These are phyloP conservation scores for Smallanthus sonchifolius DNA, from an alignment of 129 eudicot genomes.

Conservation along the genomic window DNA sequence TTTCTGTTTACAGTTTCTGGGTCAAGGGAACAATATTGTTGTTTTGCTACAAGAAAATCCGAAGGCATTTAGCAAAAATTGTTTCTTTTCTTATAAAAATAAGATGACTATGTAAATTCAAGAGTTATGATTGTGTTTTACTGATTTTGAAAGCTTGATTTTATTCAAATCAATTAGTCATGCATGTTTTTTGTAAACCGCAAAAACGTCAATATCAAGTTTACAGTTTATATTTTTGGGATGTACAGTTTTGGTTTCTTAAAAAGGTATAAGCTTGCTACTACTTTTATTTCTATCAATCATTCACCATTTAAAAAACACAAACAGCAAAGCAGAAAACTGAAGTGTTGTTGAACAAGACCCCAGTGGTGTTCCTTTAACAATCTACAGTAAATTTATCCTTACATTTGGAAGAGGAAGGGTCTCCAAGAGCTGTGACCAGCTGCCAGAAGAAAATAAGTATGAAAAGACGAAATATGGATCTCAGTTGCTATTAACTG, in stretches of 20 bases:
- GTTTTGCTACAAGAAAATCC: conserved; percentile 12
- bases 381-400: not conserved
- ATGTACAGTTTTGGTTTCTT: not conserved
- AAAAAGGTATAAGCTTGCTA: not conserved
- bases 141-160: not conserved
- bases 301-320: not conserved
- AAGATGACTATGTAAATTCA: not conserved
- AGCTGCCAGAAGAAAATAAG: conserved; percentile 44
- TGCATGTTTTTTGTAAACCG: not conserved
- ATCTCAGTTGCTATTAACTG: not conserved
- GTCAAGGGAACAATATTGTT: not conserved
- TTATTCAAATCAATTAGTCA: not conserved
- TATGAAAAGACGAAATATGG: not conserved
- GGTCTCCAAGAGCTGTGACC: conserved; percentile 89
- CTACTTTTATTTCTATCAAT: not conserved
- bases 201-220: not conserved
- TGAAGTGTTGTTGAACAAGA: not conserved
- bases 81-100: not conserved
- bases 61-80: not conserved
- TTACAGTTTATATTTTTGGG: not conserved
- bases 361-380: not conserved
- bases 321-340: not conserved
- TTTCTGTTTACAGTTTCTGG: not conserved
- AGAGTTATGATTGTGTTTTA: not conserved
- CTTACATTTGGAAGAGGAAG: conserved; percentile 88